Conservation (phyloP, 2,329 filamentous ascomycete species). For the Penicillium sumatraense region DNA sequence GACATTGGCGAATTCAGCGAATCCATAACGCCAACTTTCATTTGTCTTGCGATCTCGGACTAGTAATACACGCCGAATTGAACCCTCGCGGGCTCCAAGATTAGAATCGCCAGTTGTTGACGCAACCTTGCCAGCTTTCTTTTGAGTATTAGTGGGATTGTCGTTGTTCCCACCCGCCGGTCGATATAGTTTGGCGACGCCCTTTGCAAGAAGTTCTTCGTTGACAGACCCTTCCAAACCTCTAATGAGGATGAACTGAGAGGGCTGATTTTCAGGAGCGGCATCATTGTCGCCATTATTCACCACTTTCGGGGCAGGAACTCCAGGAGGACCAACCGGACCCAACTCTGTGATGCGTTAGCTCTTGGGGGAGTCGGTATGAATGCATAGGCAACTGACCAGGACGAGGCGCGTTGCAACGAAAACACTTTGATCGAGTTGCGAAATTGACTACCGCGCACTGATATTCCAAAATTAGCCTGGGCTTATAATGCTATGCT, state of each 20-base stretch:
- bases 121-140: conserved; percentile 55
- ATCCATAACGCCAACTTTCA: conserved; percentile 79
- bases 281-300: conserved; percentile 61
- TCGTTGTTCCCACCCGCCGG: conserved; percentile 45
- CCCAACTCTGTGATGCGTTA: conserved; percentile 31
- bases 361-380: neutral
- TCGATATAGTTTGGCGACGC: conserved; percentile 74
- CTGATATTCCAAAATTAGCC: conserved; percentile 38
- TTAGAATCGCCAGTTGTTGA: conserved; percentile 64
- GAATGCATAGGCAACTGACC: conserved; percentile 44
- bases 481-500: neutral
- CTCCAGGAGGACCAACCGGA: conserved; percentile 38
- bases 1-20: conserved; percentile 78
- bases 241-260: conserved; percentile 77
- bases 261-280: conserved; percentile 62
- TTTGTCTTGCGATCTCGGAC: conserved; percentile 73
- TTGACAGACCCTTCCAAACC: conserved; percentile 71
- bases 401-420: conserved; percentile 60
- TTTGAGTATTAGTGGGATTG: conserved; percentile 43
- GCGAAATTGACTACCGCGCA: conserved; percentile 63
- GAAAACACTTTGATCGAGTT: conserved; percentile 60
- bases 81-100: conserved; percentile 72
- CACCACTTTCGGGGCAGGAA: conserved; percentile 48
- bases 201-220: conserved; percentile 73
- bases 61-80: conserved; percentile 76